Percentiles rank a stretch among this genome's conserved stretches.
These are phyloP conservation scores for Erodium trifolium DNA, from an alignment of 441 rosid genomes.

Conservation along the genomic window DNA sequence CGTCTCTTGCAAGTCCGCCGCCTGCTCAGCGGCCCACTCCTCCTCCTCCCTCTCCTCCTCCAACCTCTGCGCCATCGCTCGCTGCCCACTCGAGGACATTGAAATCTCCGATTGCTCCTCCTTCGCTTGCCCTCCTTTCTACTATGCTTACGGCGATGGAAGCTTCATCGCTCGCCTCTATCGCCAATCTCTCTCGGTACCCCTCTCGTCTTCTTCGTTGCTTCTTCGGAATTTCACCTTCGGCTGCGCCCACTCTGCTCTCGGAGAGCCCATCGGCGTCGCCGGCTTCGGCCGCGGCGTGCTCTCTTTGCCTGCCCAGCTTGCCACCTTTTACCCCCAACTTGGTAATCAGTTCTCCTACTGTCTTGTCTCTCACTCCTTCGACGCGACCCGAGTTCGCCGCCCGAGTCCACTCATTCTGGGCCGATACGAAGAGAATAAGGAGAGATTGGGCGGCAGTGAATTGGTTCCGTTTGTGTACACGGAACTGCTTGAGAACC, in stretches of 20 bases:
- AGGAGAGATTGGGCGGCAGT: slow-evolving; percentile 19
- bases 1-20: slow-evolving; percentile 48
- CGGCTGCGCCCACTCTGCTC: slow-evolving; percentile 76
- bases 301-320: slow-evolving; percentile 78
- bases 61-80: slow-evolving; percentile 72
- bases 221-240: slow-evolving; percentile 59
- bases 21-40: slow-evolving; percentile 75
- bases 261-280: slow-evolving; percentile 82
- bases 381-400: slow-evolving; percentile 50
- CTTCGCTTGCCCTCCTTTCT: slow-evolving; percentile 65
- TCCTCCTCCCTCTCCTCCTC: slow-evolving; percentile 39
- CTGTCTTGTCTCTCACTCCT: slow-evolving; percentile 82
- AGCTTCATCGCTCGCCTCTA: slow-evolving; percentile 61
- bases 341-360: slow-evolving; percentile 80
- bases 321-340: slow-evolving; percentile 48
- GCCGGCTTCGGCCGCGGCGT: slow-evolving; percentile 86
- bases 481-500: slow-evolving; percentile 61
- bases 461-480: slow-evolving; percentile 38
- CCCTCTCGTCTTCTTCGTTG: slow-evolving; percentile 33
- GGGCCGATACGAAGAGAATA: slow-evolving; percentile 54
- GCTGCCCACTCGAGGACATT: slow-evolving; percentile 67
- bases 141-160: slow-evolving; percentile 94
- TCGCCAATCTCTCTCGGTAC: slow-evolving; percentile 37
- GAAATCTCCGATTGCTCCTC: slow-evolving; percentile 64
- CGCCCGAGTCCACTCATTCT: slow-evolving; percentile 88